Evolutionary conservation across 208 protist species (phyloP).

Genomic region (Zelonia costaricensis): DNA sequence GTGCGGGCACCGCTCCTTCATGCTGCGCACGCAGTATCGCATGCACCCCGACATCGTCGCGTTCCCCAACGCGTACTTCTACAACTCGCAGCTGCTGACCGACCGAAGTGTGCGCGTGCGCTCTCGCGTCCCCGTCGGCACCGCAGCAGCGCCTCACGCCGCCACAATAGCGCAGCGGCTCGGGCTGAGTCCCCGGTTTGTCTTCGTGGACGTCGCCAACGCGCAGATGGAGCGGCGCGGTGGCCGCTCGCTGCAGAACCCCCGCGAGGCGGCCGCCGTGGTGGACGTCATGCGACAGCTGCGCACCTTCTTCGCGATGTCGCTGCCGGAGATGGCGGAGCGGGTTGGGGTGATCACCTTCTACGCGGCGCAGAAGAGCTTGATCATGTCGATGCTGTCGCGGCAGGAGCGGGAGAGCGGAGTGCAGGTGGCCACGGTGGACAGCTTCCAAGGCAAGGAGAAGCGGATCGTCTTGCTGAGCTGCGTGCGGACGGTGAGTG

Average conservation of each 20-base stretch:
- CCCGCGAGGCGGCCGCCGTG: slow-evolving; percentile 54
- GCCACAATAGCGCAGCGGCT: slow-evolving; percentile 21
- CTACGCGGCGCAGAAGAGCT: slow-evolving; percentile 71
- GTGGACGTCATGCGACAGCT: slow-evolving; percentile 75
- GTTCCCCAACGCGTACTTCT: slow-evolving; percentile 87
- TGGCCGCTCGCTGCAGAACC: slow-evolving; percentile 45
- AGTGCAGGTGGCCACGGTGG: slow-evolving; percentile 89
- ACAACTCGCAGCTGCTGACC: slow-evolving; percentile 59
- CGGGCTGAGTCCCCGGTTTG: slow-evolving; percentile 45
- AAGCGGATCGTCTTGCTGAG: slow-evolving; percentile 93
- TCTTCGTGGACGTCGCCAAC: slow-evolving; percentile 68
- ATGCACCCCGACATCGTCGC: slow-evolving; percentile 89
- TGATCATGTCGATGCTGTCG: slow-evolving; percentile 45
- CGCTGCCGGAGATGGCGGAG: slow-evolving; percentile 47
- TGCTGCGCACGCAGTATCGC: slow-evolving; percentile 89
- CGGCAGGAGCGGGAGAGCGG: slow-evolving; percentile 50
- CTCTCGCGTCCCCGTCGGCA: neutral
- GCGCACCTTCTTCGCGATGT: slow-evolving; percentile 47
- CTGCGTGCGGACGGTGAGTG: slow-evolving; percentile 69
- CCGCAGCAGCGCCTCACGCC: neutral
- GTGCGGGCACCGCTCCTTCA: slow-evolving; percentile 48
- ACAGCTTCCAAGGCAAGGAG: slow-evolving; percentile 95
- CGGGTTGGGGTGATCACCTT: slow-evolving; percentile 83
- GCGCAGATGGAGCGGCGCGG: slow-evolving; percentile 51
- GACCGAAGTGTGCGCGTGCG: slow-evolving; percentile 40